phyloP scores from a whole-genome alignment of 2,329 filamentous ascomycete species.

The Paecilomyces sp. region DNA sequence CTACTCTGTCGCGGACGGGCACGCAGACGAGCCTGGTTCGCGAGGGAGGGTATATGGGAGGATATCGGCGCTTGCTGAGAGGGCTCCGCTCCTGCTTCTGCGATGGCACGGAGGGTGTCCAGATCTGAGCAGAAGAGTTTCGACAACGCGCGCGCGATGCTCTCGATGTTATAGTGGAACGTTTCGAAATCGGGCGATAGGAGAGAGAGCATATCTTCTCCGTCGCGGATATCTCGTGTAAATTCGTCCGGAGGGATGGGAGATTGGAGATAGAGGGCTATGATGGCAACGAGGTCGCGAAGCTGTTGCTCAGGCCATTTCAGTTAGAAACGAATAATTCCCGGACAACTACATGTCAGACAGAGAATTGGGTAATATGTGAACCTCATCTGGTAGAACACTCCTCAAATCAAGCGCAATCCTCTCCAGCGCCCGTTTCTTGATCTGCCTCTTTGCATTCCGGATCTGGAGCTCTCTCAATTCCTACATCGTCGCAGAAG shows the following conservation, averaged over 20 bases:
- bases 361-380: not conserved
- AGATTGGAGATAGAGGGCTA: constrained; percentile 30
- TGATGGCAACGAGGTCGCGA: constrained; percentile 27
- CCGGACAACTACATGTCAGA: not conserved
- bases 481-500: constrained; percentile 18
- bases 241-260: constrained; percentile 13
- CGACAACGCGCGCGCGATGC: constrained; percentile 17
- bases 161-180: constrained; percentile 24
- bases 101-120: constrained; percentile 19
- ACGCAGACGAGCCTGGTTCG: constrained; percentile 7
- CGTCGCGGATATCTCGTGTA: constrained; percentile 9
- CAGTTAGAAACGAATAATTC: not conserved
- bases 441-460: constrained; percentile 25
- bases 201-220: constrained; percentile 21
- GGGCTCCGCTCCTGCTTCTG: constrained; percentile 11
- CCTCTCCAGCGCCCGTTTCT: constrained; percentile 21
- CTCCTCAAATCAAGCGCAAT: constrained; percentile 26
- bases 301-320: constrained; percentile 15
- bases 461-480: constrained; percentile 25
- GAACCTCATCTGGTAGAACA: constrained; percentile 23
- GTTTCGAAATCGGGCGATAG: constrained; percentile 26
- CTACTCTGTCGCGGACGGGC: constrained; percentile 6
- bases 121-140: constrained; percentile 16
- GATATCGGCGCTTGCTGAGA: constrained; percentile 2
- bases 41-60: constrained; percentile 7